Percentiles rank a stretch among this genome's conserved stretches.
Conservation (phyloP, 495 filamentous ascomycete genomes). For the Trichoderma asperelloides region DNA sequence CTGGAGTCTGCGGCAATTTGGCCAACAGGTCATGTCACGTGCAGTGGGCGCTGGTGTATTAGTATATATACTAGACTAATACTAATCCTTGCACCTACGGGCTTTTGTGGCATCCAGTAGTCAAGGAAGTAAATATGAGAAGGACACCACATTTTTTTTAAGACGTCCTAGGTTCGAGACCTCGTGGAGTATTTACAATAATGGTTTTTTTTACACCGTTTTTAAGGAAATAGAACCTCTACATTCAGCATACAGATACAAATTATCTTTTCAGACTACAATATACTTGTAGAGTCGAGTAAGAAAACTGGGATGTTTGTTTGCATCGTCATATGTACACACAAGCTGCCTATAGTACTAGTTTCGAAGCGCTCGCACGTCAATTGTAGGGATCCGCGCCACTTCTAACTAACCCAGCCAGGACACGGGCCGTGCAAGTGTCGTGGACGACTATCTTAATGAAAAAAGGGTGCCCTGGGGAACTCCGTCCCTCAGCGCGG, state of each 20-base stretch:
- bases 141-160: neutral
- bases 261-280: neutral
- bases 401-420: too few species aligned
- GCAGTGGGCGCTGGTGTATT: neutral
- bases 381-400: too few species aligned
- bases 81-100: neutral
- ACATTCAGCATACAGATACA: neutral
- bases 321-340: too few species aligned
- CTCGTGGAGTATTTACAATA: neutral
- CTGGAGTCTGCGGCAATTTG: neutral
- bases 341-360: too few species aligned
- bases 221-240: neutral
- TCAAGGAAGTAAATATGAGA: neutral
- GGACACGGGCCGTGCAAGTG: too few species aligned
- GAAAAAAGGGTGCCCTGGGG: too few species aligned
- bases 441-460: too few species aligned
- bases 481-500: too few species aligned
- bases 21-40: neutral
- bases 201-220: neutral
- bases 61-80: neutral
- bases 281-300: too few species aligned
- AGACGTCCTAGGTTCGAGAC: neutral
- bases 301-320: too few species aligned
- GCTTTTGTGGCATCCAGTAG: neutral
- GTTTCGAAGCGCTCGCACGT: too few species aligned